Evolutionary conservation across 805 yeast species (phyloP), one percentile per base, ranked within the genome.

Genomic region (Starmera amethionina): DNA sequence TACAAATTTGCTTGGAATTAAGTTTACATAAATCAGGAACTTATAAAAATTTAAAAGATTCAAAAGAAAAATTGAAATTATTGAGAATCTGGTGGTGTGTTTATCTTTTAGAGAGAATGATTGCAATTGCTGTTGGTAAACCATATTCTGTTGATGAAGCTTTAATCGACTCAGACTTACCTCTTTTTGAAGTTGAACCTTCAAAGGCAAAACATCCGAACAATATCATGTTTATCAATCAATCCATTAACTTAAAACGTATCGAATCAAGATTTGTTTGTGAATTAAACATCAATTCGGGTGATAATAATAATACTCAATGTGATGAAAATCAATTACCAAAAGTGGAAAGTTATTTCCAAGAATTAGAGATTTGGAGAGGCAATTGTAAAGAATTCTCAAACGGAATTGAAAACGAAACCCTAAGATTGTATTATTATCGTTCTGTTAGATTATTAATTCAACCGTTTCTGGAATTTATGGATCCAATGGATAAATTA

Each of bases 81-180:
- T 55, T 75, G 57, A 64, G 83, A 46, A 58, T 75, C 14, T 79
- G 79, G 60, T 79, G 84, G 84, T 73, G 80, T 52, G 71, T 72
- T 8, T 79, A 77, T 52, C 50, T 75, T n/a, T 51, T 76, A 35
- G 85, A 79, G 50, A 68, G 82, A 51, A 68, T 77, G 60, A 73
- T 77, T 37, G 71, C 79, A 32, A 71, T 77, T 32, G 75, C 82
- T 8, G 77, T 79, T 11, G 79, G 82, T 5, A 73, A 73, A 50
- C 75, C 75, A 2, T 76, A 73, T 48, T 61, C 70, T 2, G 52
- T 79, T n/a, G 58, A 63, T 18, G 85, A 79, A 53, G 48, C 64
- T 4, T 66, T 68, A 34, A 69, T 77, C 35, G 75, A 69, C 47
- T 37, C 47, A 3, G 65, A 70, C 42, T 45, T 76, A 34, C 81